Conservation (phyloP, 2,329 filamentous ascomycete species). For the Colletotrichum agaves region DNA sequence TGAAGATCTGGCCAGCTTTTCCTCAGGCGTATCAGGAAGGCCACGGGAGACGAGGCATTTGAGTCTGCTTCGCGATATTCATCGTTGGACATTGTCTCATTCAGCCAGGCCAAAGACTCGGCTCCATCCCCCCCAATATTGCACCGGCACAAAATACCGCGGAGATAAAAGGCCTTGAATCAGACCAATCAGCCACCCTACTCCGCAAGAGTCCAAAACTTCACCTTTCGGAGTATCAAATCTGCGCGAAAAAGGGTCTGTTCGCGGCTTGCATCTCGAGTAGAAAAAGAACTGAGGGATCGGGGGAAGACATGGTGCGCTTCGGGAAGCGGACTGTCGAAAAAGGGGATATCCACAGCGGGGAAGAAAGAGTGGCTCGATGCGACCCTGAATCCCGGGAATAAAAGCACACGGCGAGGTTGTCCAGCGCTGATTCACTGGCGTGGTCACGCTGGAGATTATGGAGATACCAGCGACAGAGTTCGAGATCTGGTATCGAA, state of each 20-base stretch:
- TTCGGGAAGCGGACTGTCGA: background rate
- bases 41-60: too few species aligned
- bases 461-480: constrained; percentile 8
- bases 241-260: background rate
- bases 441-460: constrained; percentile 1
- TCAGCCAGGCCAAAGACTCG: too few species aligned
- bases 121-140: background rate
- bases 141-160: background rate
- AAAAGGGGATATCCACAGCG: background rate
- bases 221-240: background rate
- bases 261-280: constrained; percentile 8
- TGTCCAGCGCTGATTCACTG: constrained; percentile 8
- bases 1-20: too few species aligned
- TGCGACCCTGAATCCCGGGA: constrained; percentile 19
- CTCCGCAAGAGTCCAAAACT: too few species aligned
- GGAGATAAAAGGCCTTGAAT: background rate
- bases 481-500: constrained; percentile 23
- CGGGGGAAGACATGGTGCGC: background rate
- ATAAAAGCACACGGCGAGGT: background rate
- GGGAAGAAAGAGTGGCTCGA: constrained; percentile 14
- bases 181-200: too few species aligned
- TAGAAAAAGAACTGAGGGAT: too few species aligned
- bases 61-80: too few species aligned
- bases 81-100: too few species aligned
- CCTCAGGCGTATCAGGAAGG: too few species aligned